Percentiles rank a stretch among this genome's conserved stretches.
Evolutionary conservation across 225 moss, liverwort and hornwort species (phyloP).

Genomic region (Thuidium tamariscinum): DNA sequence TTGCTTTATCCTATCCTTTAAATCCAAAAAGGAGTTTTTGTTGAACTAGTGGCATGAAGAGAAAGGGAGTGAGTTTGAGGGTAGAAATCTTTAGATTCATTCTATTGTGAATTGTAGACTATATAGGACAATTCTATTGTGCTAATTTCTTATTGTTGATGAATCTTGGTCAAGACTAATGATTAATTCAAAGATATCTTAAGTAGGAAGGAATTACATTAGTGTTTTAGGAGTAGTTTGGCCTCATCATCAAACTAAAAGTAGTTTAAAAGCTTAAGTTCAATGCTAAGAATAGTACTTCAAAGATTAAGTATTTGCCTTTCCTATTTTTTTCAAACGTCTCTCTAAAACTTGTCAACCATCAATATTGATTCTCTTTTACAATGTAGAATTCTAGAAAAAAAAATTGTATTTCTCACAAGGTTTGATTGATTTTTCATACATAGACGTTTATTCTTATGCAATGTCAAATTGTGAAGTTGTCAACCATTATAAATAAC

Average conservation of each 20-base stretch:
- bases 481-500: neutral
- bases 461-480: neutral
- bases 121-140: too few relatives aligned
- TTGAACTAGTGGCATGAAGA: neutral
- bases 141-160: rapidly evolving
- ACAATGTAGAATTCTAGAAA: rapidly evolving
- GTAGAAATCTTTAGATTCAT: neutral
- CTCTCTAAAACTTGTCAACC: neutral
- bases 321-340: neutral
- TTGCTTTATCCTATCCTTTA: neutral
- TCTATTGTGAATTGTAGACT: too few relatives aligned
- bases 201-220: neutral
- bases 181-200: neutral
- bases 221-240: neutral
- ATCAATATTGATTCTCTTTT: neutral
- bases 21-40: too few relatives aligned
- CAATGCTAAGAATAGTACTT: neutral
- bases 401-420: rapidly evolving
- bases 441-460: rapidly evolving
- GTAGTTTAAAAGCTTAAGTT: neutral
- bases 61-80: too few relatives aligned
- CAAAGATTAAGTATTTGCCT: rapidly evolving
- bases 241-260: neutral
- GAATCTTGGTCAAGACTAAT: neutral
- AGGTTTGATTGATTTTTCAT: rapidly evolving